A percentile compares a stretch with the other conserved stretches of the same genome.
These are phyloP conservation scores for Neonectria neomacrospora DNA, from an alignment of 2,329 filamentous ascomycete genomes.

Conservation along the genomic window DNA sequence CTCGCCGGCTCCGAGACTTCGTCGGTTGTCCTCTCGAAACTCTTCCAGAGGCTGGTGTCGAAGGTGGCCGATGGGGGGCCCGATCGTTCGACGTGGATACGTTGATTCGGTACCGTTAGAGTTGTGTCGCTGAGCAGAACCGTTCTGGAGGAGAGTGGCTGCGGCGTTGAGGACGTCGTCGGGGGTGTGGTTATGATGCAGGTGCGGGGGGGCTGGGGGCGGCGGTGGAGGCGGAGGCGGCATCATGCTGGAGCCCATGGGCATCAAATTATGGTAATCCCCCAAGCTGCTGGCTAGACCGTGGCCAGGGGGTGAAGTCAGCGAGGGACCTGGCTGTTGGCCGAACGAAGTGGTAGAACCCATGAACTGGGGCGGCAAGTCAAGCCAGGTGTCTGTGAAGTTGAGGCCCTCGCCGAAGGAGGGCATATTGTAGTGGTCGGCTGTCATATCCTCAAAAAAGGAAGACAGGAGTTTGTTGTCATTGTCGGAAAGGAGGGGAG, in stretches of 20 bases:
- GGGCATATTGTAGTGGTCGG: slow-evolving; percentile 60
- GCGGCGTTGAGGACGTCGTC: slow-evolving; percentile 68
- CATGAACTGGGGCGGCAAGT: slow-evolving; percentile 73
- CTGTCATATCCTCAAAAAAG: slow-evolving; percentile 67
- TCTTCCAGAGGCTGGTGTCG: slow-evolving; percentile 57
- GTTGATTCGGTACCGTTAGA: slow-evolving; percentile 43
- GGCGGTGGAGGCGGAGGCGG: slow-evolving; percentile 50
- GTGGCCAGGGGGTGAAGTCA: slow-evolving; percentile 38
- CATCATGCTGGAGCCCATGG: slow-evolving; percentile 49
- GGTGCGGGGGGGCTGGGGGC: slow-evolving; percentile 42
- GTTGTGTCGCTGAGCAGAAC: slow-evolving; percentile 41
- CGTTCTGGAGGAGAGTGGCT: slow-evolving; percentile 62
- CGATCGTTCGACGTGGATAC: slow-evolving; percentile 42
- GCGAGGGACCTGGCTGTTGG: slow-evolving; percentile 56
- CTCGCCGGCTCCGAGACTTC: slow-evolving; percentile 46
- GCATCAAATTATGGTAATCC: slow-evolving; percentile 34
- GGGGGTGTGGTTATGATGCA: slow-evolving; percentile 50
- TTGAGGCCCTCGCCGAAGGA: slow-evolving; percentile 63
- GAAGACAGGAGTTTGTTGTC: slow-evolving; percentile 67
- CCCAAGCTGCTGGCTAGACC: slow-evolving; percentile 35
- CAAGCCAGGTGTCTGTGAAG: slow-evolving; percentile 64
- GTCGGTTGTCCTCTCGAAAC: slow-evolving; percentile 54
- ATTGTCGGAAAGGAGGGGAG: slow-evolving; percentile 71
- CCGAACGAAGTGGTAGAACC: slow-evolving; percentile 73
- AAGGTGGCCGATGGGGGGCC: slow-evolving; percentile 54